Percentiles rank a stretch among this genome's conserved stretches.
phyloP scores from a whole-genome alignment of 2,329 filamentous ascomycete genomes.

The Colletotrichum orchidophilum region DNA sequence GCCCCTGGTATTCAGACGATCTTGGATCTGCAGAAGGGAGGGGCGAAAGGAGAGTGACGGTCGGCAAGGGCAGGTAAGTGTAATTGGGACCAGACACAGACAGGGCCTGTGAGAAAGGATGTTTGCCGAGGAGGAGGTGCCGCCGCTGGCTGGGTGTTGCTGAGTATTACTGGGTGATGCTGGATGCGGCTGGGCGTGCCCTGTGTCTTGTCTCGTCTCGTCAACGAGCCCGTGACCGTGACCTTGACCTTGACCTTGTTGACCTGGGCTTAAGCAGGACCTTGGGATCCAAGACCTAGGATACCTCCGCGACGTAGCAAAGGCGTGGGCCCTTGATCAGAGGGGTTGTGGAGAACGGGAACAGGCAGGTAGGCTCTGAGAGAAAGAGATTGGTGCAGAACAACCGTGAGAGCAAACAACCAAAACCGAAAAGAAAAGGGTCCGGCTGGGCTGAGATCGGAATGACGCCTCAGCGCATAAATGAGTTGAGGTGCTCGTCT shows the following conservation, averaged over 20 bases:
- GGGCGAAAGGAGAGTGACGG: constrained; percentile 29
- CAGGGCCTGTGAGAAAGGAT: constrained; percentile 12
- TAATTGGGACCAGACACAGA: constrained; percentile 27
- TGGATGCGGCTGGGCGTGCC: constrained; percentile 2
- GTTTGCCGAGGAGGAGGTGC: constrained; percentile 17
- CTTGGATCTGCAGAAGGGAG: constrained; percentile 29
- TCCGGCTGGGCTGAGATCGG: constrained; percentile 6
- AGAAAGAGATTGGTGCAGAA: not conserved
- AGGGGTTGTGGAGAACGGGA: constrained; percentile 5
- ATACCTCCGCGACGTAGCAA: constrained; percentile 1
- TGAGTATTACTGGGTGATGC: not conserved
- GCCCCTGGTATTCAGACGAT: constrained; percentile 27
- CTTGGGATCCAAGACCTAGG: not conserved
- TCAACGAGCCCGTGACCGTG: constrained; percentile 25
- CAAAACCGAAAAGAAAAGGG: constrained; percentile 12
- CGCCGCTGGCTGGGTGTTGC: not conserved
- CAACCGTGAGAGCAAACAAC: not conserved
- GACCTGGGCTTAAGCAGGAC: constrained; percentile 19
- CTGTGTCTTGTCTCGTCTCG: constrained; percentile 29
- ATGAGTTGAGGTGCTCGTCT: not conserved
- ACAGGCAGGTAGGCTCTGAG: not conserved
- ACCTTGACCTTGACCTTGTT: constrained; percentile 19
- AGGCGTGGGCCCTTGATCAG: constrained; percentile 5
- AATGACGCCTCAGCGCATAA: not conserved
- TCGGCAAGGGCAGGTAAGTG: constrained; percentile 31